Evolutionary conservation across 2,329 filamentous ascomycete species (phyloP), one percentile per base, ranked within the genome.

Genomic region (Trichophyton schoenleinii): DNA sequence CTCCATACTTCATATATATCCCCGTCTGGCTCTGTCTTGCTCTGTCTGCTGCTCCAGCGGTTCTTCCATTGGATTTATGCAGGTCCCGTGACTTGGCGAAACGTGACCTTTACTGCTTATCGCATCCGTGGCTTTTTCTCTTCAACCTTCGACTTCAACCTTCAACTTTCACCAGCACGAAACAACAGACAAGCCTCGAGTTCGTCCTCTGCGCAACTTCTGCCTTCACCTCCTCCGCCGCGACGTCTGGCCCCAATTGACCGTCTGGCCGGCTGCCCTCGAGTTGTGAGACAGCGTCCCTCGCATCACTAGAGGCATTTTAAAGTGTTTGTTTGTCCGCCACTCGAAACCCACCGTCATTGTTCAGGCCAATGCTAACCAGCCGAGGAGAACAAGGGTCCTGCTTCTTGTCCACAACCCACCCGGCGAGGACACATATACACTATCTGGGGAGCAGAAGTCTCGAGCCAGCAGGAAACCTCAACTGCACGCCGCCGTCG

Each of bases 281-380:
- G 49, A 34, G 13, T 28, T n/a, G 28, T 31, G 20, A n/a, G 25
- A n/a, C 7, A 55, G 49, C 49, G 34, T 38, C 34, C 34, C 11
- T 38, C 34, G 34, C 34, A 38, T 13, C 11, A 38, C 25, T 15
- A 15, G 13, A 49, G 20, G 46, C 3, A 44, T n/a, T n/a, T 44
- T 44, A 44, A 44, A n/a, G 41, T 36, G 49, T 55, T 55, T 55
- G 49, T 55, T 55, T 34, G 28, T 55, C 49, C 49, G 25, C 49
- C 49, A 55, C 49, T 28, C 49, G 49, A 55, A 49, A 55, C 49
- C 28, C 49, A 34, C 49, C 49, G 49, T 55, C 49, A 55, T 55
- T 38, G 34, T 38, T 28, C 22, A 22, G 11, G 46, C 20, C 46
- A 49, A 44, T 25, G 20, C 46, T 49, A 49, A 49, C 46, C 46